Evolutionary conservation across 2,329 filamentous ascomycete species (phyloP), one percentile per base, ranked within the genome.

Genomic region (Sclerotiophoma versabilis): DNA sequence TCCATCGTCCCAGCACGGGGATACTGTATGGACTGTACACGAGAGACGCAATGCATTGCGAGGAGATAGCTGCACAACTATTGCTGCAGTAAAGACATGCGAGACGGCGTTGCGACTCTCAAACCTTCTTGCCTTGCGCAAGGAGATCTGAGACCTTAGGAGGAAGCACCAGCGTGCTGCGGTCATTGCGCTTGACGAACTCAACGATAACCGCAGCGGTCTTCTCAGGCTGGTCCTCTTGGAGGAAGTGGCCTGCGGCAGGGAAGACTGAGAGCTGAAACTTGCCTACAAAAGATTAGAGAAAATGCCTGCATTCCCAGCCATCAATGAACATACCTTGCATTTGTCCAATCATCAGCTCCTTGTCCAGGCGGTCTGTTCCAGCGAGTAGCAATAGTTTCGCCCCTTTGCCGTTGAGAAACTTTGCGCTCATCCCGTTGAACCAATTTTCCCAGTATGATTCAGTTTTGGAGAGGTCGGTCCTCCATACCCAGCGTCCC

Each of bases 381-480:
- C 93, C 93, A 3, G 93, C 93, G 26, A 97, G 82, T 45, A 97
- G 77, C 44, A 97, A 78, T 57, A 96, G 75, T 75, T 97, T 97
- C 8, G 92, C 93, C 23, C 91, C 93, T 58, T 84, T 87, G 0
- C 90, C 91, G 46, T 82, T 83, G 36, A 97, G 81, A 70, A 98
- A 99, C 76, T 96, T 96, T 66, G 85, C 85, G 73, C 91, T 96
- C 65, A 98, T 81, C 0, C 92, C 92, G 10, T 85, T 82, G 70
- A 97, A 98, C 93, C 93, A 99, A 61, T 87, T 89, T 73, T 95
- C 88, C 93, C 93, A 99, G 74, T 93, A 98, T 0, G 90, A 87
- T 69, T 96, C 89, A 8, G 95, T 98, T 30, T 86, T 85, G 0
- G 83, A 85, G 22, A 98, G 81, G 70, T 97, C 87, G 3, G 95